Evolutionary conservation across 2,329 filamentous ascomycete genomes (phyloP).

Genomic region (Penicillium hesseltinei): DNA sequence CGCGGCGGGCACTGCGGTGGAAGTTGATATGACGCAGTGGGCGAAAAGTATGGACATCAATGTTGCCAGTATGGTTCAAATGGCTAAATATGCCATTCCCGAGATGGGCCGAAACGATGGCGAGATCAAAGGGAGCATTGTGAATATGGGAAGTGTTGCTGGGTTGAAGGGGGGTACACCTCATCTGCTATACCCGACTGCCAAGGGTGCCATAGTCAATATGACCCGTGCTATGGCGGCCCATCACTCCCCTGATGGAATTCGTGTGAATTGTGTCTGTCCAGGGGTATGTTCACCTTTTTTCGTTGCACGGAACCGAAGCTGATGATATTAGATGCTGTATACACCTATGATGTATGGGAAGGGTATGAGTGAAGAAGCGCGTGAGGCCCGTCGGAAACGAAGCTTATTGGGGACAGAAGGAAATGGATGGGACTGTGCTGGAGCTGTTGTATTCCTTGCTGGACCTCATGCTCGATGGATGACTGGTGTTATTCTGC

Average conservation of each 20-base stretch:
- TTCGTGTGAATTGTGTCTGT: slow-evolving; percentile 57
- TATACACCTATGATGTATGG: slow-evolving; percentile 58
- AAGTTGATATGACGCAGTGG: slow-evolving; percentile 61
- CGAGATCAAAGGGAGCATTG: slow-evolving; percentile 33
- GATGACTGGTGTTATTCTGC: slow-evolving; percentile 51
- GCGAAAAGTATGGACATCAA: slow-evolving; percentile 59
- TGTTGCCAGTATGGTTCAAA: slow-evolving; percentile 64
- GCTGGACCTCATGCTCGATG: slow-evolving; percentile 53
- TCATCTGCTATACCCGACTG: slow-evolving; percentile 54
- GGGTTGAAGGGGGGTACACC: slow-evolving; percentile 52
- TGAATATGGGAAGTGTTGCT: slow-evolving; percentile 63
- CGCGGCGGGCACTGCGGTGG: slow-evolving; percentile 57
- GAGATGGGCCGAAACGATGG: slow-evolving; percentile 57
- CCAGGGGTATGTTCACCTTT: slow-evolving; percentile 37
- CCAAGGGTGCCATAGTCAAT: slow-evolving; percentile 55
- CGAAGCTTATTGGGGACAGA: slow-evolving; percentile 54
- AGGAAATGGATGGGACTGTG: slow-evolving; percentile 56
- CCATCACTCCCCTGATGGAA: slow-evolving; percentile 52
- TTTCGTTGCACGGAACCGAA: background rate
- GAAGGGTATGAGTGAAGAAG: slow-evolving; percentile 51
- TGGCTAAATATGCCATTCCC: slow-evolving; percentile 62
- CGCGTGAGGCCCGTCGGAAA: slow-evolving; percentile 49
- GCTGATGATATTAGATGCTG: slow-evolving; percentile 39
- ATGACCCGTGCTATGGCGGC: slow-evolving; percentile 58
- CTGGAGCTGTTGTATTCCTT: slow-evolving; percentile 52